These are phyloP conservation scores for Dactylis glomerata DNA, from an alignment of 176 grass and related monocot genomes.

Conservation along the genomic window DNA sequence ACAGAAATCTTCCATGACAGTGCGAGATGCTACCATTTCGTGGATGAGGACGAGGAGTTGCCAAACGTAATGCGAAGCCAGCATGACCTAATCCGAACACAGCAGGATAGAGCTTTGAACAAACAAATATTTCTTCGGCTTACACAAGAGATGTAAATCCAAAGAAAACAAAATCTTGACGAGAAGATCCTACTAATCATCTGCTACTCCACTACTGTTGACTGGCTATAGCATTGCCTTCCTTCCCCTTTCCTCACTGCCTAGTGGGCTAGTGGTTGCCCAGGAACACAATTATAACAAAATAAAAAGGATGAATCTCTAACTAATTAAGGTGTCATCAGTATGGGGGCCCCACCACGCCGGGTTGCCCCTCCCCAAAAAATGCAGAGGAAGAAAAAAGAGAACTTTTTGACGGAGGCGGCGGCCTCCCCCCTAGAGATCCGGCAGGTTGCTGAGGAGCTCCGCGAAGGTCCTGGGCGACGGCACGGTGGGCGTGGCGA, in stretches of 20 bases:
- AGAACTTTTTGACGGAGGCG: slow-evolving; percentile 12
- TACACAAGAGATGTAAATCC: background rate
- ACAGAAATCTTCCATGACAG: background rate
- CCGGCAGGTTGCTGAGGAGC: slow-evolving; percentile 40
- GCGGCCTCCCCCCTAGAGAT: slow-evolving; percentile 30
- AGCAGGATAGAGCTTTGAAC: background rate
- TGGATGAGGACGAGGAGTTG: background rate
- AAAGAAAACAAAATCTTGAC: background rate
- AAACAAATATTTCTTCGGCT: background rate
- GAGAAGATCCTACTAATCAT: slow-evolving; percentile 14
- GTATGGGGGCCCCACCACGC: slow-evolving; percentile 19
- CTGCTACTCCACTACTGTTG: background rate
- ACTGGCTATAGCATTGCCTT: background rate
- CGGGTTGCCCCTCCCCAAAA: background rate
- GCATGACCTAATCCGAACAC: slow-evolving; percentile 21
- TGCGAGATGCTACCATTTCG: background rate
- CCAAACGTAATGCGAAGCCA: background rate
- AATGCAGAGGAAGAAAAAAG: background rate
- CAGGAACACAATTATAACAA: slow-evolving; percentile 4
- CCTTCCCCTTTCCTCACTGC: background rate
- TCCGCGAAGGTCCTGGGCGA: slow-evolving; percentile 53
- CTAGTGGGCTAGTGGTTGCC: background rate
- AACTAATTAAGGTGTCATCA: slow-evolving; percentile 27
- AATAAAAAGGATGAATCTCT: background rate
- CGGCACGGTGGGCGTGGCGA: slow-evolving; percentile 63